Base-by-base conservation (phyloP, 257 asterid species). In the Schizonepeta tenuifolia region DNA sequence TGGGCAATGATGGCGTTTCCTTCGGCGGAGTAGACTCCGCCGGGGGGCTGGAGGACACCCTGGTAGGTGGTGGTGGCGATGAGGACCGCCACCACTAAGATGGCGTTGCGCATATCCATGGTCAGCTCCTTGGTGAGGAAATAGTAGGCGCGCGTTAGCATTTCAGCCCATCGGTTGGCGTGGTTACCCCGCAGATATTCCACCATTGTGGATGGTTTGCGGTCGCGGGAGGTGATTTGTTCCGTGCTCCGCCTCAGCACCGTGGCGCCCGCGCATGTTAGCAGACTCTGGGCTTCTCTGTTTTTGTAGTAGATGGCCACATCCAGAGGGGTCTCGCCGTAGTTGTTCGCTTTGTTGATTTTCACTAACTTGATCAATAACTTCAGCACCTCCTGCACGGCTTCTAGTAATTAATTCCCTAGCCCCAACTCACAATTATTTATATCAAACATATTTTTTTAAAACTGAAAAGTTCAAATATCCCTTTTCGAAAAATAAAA, bases 31-130 rank as follows among this genome's bases (percentile, higher is more conserved):
- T 51, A 77, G 35, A 77, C 46, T 7, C 82, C 82, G 70, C 79
- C 79, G 36, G 70, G 79, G 43, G 82, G 78, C 18, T 77, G 82
- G 69, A 76, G 77, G 6, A 76, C 67, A 5, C 73, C 81, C 57
- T 64, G 67, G 69, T 77, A 77, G 15, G 77, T 70, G 77, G 81
- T 47, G 65, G 81, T 77, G 73, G 64, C 33, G 49, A 77, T 71
- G 0, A 77, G 77, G 17, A 49, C 77, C 6, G 81, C 81, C 3
- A 77, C 73, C 8, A 77, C 77, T 0, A 77, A 31, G 24, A 77
- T 57, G 63, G 62, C 36, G 65, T 67, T 70, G 44, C 76, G 77
- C 73, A 70, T 63, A 5, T 55, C 77, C 73, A 41, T 6, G 14
- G 69, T 53, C 0, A 77, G 49, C 5, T 70, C 74, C 33, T 35